Percentiles rank a stretch among this genome's conserved stretches.
Conservation (phyloP, 495 filamentous ascomycete species). For the Penicillium argentinense region DNA sequence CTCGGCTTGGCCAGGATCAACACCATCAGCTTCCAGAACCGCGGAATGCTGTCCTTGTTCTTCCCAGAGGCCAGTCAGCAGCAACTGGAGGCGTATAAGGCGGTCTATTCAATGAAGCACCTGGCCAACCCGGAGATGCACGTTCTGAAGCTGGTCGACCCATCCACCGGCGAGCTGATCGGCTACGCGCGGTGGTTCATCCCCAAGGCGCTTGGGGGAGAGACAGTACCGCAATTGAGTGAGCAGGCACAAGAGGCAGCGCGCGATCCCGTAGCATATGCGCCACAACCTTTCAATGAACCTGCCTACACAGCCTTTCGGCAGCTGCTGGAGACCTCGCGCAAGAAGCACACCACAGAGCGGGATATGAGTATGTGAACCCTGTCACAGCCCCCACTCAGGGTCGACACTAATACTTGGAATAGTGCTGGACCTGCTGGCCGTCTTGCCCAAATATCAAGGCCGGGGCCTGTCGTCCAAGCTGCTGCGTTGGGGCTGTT, state of each 20-base stretch:
- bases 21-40: conserved; percentile 17
- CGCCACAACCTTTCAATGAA: conserved; percentile 24
- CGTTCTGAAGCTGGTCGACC: conserved; percentile 22
- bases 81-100: conserved; percentile 16
- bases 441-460: conserved; percentile 45
- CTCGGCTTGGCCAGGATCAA: conserved; percentile 23
- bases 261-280: conserved; percentile 10
- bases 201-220: conserved; percentile 11
- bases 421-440: conserved; percentile 45
- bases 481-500: conserved; percentile 50
- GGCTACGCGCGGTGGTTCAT: conserved; percentile 26
- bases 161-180: conserved; percentile 11
- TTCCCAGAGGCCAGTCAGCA: conserved; percentile 17
- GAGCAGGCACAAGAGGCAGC: conserved; percentile 15
- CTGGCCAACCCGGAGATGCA: conserved; percentile 24
- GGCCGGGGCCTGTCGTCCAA: conserved; percentile 49
- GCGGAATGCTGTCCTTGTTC: conserved; percentile 6
- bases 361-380: conserved; percentile 28
- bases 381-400: no score
- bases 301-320: conserved; percentile 14
- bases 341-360: conserved; percentile 17
- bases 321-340: conserved; percentile 11
- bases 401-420: no score
- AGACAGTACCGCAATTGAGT: conserved; percentile 11
- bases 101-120: conserved; percentile 23